Percentiles rank a stretch among this genome's conserved stretches.
phyloP scores from a whole-genome alignment of 2,329 filamentous ascomycete species.

The Fusarium dlaminii region DNA sequence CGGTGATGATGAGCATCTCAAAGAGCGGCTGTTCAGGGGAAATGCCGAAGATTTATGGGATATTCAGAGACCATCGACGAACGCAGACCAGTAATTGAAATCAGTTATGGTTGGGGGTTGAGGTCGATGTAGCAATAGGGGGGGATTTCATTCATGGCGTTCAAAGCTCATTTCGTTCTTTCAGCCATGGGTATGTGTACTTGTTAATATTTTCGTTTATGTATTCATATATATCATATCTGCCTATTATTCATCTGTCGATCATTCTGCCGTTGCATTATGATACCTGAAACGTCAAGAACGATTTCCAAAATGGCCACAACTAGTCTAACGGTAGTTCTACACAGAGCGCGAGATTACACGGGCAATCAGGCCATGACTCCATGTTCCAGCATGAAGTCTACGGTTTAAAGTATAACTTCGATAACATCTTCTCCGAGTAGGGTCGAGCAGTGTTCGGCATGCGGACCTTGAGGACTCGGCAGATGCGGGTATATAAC shows the following conservation, averaged over 20 bases:
- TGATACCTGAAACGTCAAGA: background rate
- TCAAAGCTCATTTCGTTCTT: background rate
- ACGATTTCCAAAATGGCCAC: background rate
- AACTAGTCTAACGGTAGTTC: background rate
- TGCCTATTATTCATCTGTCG: background rate
- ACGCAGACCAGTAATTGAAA: background rate
- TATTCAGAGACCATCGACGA: constrained; percentile 1
- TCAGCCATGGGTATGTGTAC: background rate
- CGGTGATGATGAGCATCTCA: constrained; percentile 53
- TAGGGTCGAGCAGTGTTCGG: background rate
- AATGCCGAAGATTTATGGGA: constrained; percentile 64
- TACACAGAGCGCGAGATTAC: background rate
- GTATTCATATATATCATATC: background rate
- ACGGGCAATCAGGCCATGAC: background rate
- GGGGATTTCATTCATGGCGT: background rate
- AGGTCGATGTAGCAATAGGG: background rate
- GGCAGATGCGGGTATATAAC: background rate
- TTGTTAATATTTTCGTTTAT: background rate
- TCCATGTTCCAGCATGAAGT: background rate
- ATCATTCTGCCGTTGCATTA: background rate
- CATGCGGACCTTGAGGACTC: background rate
- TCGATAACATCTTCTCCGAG: background rate
- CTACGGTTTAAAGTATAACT: background rate
- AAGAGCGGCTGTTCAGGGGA: constrained; percentile 61
- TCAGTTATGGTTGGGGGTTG: background rate